Base-by-base conservation (phyloP, 148 eudicot genomes). In the Rhododendron molle region DNA sequence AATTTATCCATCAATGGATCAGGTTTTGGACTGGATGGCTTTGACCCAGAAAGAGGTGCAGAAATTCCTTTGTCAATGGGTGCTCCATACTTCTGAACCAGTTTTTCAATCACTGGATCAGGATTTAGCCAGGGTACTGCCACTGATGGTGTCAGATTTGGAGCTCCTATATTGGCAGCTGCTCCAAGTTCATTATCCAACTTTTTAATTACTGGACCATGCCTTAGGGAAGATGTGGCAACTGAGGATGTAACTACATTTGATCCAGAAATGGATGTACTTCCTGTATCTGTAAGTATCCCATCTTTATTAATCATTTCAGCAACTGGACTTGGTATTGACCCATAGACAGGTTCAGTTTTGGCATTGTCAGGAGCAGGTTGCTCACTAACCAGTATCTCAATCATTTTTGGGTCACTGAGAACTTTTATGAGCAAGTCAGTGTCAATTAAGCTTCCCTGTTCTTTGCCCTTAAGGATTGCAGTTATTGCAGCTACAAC, bases 371-470 rank as follows among this genome's bases (percentile, higher is more conserved):
- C 79, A 60, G 81, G 18, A 67, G 86, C 71, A 44, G 56, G 46
- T 32, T 67, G 30, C 80, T 78, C 86, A 34, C 81, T 82, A n/a
- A 87, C 88, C 82, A 94, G 49, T 76, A 78, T 84, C 78, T 88
- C 89, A 2, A 91, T 80, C 87, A 89, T 86, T 79, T 89, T 84
- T 9, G 95, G 94, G 77, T 94, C 91, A 5, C 84, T 87, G 43
- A 94, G 90, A 28, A 93, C 83, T 60, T 89, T 84, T 69, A 92
- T 87, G 69, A 94, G 90, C 81, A 93, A 85, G 84, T 89, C 85
- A 14, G 90, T 85, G 85, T 94, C 97, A 58, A 94, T 85, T 86
- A 85, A 54, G 89, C 88, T 89, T 72, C 87, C 92, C 43, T 84
- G 83, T 69, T 92, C 94, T 21, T 84, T 78, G 83, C 88, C 85